Conservation (phyloP, 2,329 filamentous ascomycete genomes). For the Chaetothyriales sp. region DNA sequence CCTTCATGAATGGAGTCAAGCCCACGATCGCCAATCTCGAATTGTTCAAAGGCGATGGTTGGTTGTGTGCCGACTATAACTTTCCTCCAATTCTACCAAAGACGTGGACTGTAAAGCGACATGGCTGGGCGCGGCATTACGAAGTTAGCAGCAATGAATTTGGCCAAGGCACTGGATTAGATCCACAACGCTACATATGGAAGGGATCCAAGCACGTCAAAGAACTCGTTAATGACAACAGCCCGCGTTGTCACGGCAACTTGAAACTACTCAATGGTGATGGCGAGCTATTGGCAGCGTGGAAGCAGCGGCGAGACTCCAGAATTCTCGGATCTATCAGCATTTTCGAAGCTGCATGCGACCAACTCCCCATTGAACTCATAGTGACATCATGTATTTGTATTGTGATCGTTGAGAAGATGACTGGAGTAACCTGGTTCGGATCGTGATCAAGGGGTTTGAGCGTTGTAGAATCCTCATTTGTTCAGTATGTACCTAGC, state of each 20-base stretch:
- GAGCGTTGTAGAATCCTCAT: too few species aligned
- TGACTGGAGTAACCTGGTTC: too few species aligned
- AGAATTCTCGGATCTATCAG: not conserved
- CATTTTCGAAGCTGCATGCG: too few species aligned
- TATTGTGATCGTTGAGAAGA: too few species aligned
- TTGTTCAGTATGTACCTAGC: too few species aligned
- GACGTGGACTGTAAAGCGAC: not conserved
- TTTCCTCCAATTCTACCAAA: not conserved
- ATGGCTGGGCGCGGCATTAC: not conserved
- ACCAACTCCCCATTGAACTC: too few species aligned
- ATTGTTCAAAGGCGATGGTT: not conserved
- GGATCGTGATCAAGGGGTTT: too few species aligned
- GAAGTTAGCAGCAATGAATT: not conserved
- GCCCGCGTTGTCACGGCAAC: not conserved
- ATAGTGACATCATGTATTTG: too few species aligned
- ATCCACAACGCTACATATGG: not conserved
- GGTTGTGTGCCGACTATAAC: not conserved
- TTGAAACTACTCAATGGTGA: not conserved
- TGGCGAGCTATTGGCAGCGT: not conserved
- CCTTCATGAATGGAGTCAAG: not conserved
- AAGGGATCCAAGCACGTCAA: not conserved
- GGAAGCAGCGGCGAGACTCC: not conserved
- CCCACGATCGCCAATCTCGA: not conserved
- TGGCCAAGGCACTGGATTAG: not conserved
- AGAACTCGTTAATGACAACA: not conserved